Evolutionary conservation across 352 stramenopile species (phyloP), one percentile per base, ranked within the genome.

Genomic region (Phytophthora sojae): DNA sequence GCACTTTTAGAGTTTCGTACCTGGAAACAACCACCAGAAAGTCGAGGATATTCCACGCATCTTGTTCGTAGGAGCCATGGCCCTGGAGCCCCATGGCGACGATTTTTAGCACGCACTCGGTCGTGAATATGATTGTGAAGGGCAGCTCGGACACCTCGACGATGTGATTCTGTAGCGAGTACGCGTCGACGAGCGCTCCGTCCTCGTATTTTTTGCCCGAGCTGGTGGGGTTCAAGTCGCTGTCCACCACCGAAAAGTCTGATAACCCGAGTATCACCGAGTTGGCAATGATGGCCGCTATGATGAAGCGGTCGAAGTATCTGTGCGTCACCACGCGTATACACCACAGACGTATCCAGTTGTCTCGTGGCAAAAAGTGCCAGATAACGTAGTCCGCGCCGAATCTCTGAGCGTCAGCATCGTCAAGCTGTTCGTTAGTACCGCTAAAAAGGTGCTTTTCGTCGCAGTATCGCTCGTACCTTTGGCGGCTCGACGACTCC

Each of bases 31-130:
- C 94, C 32, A 98, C 92, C 29, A 97, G 75, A 69, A 98, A 98
- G 66, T 98, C 95, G 25, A 98, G 80, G 19, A 94, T 68, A 52
- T 98, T 98, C 94, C 93, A 98, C 4, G 76, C 74, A 69, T 98
- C 91, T 3, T 82, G 73, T 0, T 95, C 69, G 65, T 98, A 98
- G 12, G 79, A 83, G 2, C 91, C 84, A 30, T 84, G 69, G 3
- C 77, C 69, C 6, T 88, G 29, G 6, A 96, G 85, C 0, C 94
- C 94, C 72, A 97, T 85, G 0, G 91, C 90, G 11, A 98, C 69
- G 44, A 98, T 95, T 72, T 98, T 99, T n/a, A 98, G 67, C 7
- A 91, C 44, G 15, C 86, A 89, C 64, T 99, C 96, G 1, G 88
- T 29, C 0, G 90, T 86, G 70, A 99, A 99, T 21, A 98, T 78